phyloP scores from a whole-genome alignment of 495 filamentous ascomycete species.

The Venustampulla echinocandica region DNA sequence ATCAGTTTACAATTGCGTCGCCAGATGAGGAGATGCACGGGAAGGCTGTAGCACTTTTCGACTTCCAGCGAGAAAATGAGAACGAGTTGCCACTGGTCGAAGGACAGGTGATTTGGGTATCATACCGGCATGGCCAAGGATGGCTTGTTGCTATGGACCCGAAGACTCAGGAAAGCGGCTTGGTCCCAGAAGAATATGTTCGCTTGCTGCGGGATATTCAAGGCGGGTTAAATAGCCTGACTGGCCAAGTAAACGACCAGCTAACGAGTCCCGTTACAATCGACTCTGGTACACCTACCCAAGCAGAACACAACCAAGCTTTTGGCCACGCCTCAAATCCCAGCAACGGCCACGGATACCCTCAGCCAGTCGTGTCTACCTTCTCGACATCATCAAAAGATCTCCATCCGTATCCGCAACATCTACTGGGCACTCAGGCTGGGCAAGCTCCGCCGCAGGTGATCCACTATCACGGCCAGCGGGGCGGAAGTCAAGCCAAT shows the following conservation, averaged over 20 bases:
- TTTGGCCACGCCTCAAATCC: slow-evolving; percentile 34
- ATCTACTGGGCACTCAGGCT: slow-evolving; percentile 47
- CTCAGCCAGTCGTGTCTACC: slow-evolving; percentile 59
- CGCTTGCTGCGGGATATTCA: slow-evolving; percentile 87
- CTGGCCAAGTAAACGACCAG: slow-evolving; percentile 33
- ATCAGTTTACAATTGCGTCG: slow-evolving; percentile 90
- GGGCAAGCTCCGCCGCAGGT: slow-evolving; percentile 54
- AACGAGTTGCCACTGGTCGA: slow-evolving; percentile 90
- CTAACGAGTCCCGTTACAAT: slow-evolving; percentile 31
- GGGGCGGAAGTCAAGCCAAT: slow-evolving; percentile 51
- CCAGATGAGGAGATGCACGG: slow-evolving; percentile 97
- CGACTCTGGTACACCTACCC: slow-evolving; percentile 47
- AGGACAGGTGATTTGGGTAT: slow-evolving; percentile 94
- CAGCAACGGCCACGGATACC: slow-evolving; percentile 45
- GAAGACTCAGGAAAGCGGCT: slow-evolving; percentile 71
- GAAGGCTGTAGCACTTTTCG: slow-evolving; percentile 89
- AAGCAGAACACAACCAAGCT: slow-evolving; percentile 37
- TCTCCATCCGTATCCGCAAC: slow-evolving; percentile 60
- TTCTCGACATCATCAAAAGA: slow-evolving; percentile 72
- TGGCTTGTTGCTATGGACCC: slow-evolving; percentile 97
- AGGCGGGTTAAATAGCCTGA: slow-evolving; percentile 48
- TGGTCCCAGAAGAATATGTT: slow-evolving; percentile 96
- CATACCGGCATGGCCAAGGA: slow-evolving; percentile 89
- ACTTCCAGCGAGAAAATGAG: slow-evolving; percentile 90
- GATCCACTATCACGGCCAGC: slow-evolving; percentile 51